Evolutionary conservation across 257 asterid species (phyloP).

Genomic region (Eustoma russellianum): DNA sequence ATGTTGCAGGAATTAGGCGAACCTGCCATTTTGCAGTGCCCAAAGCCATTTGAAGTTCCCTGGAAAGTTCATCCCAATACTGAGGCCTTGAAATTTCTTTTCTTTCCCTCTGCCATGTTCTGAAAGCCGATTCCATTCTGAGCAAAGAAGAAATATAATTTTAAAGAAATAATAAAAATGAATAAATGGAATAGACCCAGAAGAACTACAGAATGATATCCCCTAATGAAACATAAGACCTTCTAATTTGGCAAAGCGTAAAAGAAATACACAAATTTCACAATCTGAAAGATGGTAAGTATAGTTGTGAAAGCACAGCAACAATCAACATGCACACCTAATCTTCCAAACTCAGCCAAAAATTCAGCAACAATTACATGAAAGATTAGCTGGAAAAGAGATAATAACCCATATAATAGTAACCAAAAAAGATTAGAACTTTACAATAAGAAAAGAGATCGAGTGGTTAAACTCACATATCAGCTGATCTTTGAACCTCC

Average conservation of each 20-base stretch:
- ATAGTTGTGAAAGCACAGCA: too few species aligned
- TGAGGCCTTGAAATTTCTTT: slow-evolving; percentile 45
- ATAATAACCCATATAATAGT: slow-evolving; percentile 16
- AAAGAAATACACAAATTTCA: background rate
- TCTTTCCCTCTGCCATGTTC: slow-evolving; percentile 66
- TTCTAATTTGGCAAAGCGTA: background rate
- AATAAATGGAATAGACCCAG: background rate
- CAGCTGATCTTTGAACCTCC: slow-evolving; percentile 89
- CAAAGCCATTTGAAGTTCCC: slow-evolving; percentile 84
- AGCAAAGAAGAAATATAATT: slow-evolving; percentile 1
- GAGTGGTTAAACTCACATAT: slow-evolving; percentile 34
- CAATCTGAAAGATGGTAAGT: background rate
- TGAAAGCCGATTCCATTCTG: slow-evolving; percentile 86
- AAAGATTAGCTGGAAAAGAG: slow-evolving; percentile 3
- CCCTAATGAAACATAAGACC: background rate
- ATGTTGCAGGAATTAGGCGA: slow-evolving; percentile 2
- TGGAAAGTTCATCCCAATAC: slow-evolving; percentile 43
- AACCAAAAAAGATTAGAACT: slow-evolving; percentile 6
- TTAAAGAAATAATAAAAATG: background rate
- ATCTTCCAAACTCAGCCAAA: too few species aligned
- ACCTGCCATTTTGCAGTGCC: slow-evolving; percentile 99
- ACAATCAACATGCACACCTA: too few species aligned
- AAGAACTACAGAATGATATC: background rate
- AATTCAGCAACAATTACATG: background rate
- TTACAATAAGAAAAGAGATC: background rate